Evolutionary conservation across 192 early-diverging fungal species (phyloP).

Genomic region (Endogone sp.): DNA sequence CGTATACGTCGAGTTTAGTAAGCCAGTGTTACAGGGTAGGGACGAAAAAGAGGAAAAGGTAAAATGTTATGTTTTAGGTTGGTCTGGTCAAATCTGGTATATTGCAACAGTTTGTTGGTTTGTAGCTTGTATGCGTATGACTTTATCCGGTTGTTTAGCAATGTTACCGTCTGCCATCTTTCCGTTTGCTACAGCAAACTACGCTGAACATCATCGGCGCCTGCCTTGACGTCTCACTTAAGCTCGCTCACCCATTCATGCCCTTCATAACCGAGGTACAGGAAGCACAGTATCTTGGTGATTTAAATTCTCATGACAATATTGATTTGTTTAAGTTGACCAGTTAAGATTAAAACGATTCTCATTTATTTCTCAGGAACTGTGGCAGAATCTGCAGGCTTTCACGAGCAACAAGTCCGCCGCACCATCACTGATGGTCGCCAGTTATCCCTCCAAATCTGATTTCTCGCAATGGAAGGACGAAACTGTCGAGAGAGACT

Average conservation of each 20-base stretch:
- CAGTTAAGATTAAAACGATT: background rate
- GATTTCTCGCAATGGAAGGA: slow-evolving; percentile 30
- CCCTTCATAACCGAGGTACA: slow-evolving; percentile 94
- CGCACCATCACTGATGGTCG: slow-evolving; percentile 39
- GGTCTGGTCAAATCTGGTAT: slow-evolving; percentile 16
- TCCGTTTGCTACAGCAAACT: slow-evolving; percentile 16
- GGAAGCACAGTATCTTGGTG: no score
- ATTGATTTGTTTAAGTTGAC: background rate
- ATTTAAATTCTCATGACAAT: no score
- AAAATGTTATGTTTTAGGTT: slow-evolving; percentile 15
- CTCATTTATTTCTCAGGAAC: slow-evolving; percentile 33
- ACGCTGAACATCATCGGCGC: slow-evolving; percentile 55
- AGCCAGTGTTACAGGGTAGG: slow-evolving; percentile 69
- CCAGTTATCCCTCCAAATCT: slow-evolving; percentile 32
- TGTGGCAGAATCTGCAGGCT: slow-evolving; percentile 45
- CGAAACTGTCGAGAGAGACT: slow-evolving; percentile 37
- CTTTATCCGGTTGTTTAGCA: no score
- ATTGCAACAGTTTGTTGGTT: slow-evolving; percentile 37
- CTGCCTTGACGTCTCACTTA: slow-evolving; percentile 72
- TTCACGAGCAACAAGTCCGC: slow-evolving; percentile 4
- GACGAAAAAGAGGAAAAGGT: slow-evolving; percentile 47
- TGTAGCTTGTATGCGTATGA: background rate
- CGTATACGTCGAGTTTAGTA: slow-evolving; percentile 86
- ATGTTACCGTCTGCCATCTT: background rate
- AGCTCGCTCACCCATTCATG: slow-evolving; percentile 95